Conservation (phyloP, 2,329 filamentous ascomycete species). For the Epichloe sylvatica region DNA sequence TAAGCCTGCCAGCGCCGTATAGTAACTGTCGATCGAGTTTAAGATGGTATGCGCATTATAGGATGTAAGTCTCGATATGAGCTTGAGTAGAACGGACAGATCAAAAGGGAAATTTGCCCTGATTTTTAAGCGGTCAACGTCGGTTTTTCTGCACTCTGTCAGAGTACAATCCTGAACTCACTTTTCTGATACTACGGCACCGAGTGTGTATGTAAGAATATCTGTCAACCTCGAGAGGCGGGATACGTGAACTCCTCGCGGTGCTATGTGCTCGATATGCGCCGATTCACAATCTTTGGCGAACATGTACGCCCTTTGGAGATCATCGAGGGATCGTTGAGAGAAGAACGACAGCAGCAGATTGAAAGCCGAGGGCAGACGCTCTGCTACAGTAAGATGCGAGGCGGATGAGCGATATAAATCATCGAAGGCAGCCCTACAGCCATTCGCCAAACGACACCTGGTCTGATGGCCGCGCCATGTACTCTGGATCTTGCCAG, state of each 20-base stretch:
- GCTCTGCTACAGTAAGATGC: constrained; percentile 19
- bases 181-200: constrained; percentile 11
- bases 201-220: constrained; percentile 23
- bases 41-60: constrained; percentile 11
- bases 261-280: constrained; percentile 22
- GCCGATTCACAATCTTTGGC: constrained; percentile 27
- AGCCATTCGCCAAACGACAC: constrained; percentile 38
- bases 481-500: constrained; percentile 57
- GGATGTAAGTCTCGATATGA: constrained; percentile 18
- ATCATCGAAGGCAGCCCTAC: constrained; percentile 49
- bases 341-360: constrained; percentile 39
- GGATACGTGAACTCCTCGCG: constrained; percentile 14
- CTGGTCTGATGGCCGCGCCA: constrained; percentile 69
- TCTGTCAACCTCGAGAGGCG: constrained; percentile 22
- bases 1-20: constrained; percentile 24
- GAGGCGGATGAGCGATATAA: constrained; percentile 31
- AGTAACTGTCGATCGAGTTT: constrained; percentile 23
- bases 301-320: constrained; percentile 32
- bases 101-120: constrained; percentile 1
- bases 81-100: constrained; percentile 19
- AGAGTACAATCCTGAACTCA: constrained; percentile 8
- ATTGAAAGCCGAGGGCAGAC: constrained; percentile 27
- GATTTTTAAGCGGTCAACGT: neutral
- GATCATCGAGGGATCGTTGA: constrained; percentile 29
- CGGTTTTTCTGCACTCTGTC: neutral